Evolutionary conservation across 2,329 filamentous ascomycete species (phyloP).

Genomic region (Didymella arachidicola): DNA sequence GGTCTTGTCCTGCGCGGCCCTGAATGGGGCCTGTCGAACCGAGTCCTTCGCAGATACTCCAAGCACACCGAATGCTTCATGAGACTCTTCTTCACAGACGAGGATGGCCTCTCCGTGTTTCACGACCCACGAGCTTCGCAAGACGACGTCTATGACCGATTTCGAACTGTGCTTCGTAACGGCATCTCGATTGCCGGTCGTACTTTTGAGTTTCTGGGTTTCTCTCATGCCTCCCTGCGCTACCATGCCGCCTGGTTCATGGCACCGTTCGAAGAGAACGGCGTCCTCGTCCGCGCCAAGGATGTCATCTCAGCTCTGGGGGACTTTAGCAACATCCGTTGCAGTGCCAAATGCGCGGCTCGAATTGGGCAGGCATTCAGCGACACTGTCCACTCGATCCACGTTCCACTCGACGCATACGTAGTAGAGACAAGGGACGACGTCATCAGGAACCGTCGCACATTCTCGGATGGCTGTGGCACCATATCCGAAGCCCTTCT

Average conservation of each 20-base stretch:
- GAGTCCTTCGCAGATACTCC: conserved; percentile 40
- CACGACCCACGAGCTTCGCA: conserved; percentile 58
- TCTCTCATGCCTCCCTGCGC: conserved; percentile 44
- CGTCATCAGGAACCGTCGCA: conserved; percentile 62
- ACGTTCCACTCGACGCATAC: conserved; percentile 58
- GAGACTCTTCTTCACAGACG: conserved; percentile 76
- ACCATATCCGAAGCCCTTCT: conserved; percentile 71
- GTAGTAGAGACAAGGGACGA: conserved; percentile 56
- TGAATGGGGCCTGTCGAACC: conserved; percentile 64
- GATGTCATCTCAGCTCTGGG: conserved; percentile 61
- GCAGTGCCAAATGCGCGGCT: conserved; percentile 66
- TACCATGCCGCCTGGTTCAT: conserved; percentile 46
- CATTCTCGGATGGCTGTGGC: conserved; percentile 83
- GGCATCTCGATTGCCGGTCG: conserved; percentile 59
- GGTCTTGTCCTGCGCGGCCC: conserved; percentile 56
- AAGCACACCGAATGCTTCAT: conserved; percentile 40
- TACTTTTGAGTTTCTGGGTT: conserved; percentile 44
- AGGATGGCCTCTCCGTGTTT: conserved; percentile 70
- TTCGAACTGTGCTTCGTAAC: conserved; percentile 64
- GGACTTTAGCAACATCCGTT: conserved; percentile 58
- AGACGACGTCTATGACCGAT: conserved; percentile 53
- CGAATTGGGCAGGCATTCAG: conserved; percentile 76
- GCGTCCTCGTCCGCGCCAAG: conserved; percentile 56
- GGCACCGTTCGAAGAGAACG: conserved; percentile 38
- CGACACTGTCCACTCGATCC: conserved; percentile 75